Evolutionary conservation across 148 eudicot genomes (phyloP), one percentile per base, ranked within the genome.

Genomic region (Tetragonia tetragonoides): DNA sequence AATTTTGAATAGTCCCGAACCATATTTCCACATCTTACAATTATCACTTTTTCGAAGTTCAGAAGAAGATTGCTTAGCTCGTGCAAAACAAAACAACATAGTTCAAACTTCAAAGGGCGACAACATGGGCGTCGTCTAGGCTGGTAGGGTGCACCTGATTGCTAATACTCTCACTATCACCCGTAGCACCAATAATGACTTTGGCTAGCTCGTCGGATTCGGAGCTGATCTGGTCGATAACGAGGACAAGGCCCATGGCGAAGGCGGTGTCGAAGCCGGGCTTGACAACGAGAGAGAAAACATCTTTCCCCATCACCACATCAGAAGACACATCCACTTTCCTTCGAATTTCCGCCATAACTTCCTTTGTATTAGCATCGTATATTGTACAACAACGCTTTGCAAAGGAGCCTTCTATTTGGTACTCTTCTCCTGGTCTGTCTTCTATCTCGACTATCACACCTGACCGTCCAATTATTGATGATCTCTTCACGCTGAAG

Each of bases 401-500:
- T 0, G 60, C 74, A 67, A 85, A 95, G 1, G 94, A 91, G 7
- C 99, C 99, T 46, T 93, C 99, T 66, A 95, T 88, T 40, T 82
- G 87, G 80, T 89, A 95, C 87, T 95, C 97, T 54, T 82, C 89
- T 3, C 78, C 78, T 1, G 86, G 81, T 39, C 82, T 76, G 16
- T 70, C 79, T 89, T 87, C 90, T 77, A 88, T 74, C 73, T 90
- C 91, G 15, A 95, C 97, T 16, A 88, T 87, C 69, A 95, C 83
- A 61, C 83, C 87, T 18, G 92, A 93, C 79, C 94, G 85, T 72
- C 97, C 97, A 68, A 93, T 87, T 16, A 95, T 95, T 5, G 97
- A 95, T 17, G 97, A 95, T 77, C 97, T 74, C 9, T 85, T 82
- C n/a, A 92, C 92, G 85, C 99, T 89, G 85, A 95, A 95, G 18